Conservation (phyloP, 2,329 filamentous ascomycete genomes). For the Venturia pyrina region DNA sequence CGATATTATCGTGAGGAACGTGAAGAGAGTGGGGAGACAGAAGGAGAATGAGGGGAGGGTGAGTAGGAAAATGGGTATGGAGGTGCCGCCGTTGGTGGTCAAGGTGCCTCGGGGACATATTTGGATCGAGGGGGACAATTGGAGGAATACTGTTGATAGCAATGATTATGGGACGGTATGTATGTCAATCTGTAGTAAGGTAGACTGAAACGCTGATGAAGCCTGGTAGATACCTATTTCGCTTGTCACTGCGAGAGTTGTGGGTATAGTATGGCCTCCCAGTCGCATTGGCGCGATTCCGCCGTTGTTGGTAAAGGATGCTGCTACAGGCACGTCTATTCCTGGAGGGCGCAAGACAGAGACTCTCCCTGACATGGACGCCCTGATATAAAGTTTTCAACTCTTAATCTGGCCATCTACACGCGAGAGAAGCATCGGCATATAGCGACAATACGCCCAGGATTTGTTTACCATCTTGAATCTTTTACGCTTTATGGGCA, state of each 20-base stretch:
- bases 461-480: not conserved
- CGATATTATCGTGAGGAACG: constrained; percentile 58
- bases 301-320: not conserved
- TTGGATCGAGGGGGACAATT: constrained; percentile 90
- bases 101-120: constrained; percentile 74
- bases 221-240: constrained; percentile 8
- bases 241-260: constrained; percentile 9
- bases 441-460: not conserved
- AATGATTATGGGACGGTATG: constrained; percentile 72
- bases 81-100: constrained; percentile 24
- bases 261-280: constrained; percentile 11
- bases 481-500: not conserved
- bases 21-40: constrained; percentile 22
- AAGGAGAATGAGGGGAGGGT: constrained; percentile 32
- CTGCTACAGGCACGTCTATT: not conserved
- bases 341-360: not conserved
- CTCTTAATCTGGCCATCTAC: not conserved
- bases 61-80: constrained; percentile 29
- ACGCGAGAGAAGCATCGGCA: not conserved
- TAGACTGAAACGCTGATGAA: not conserved
- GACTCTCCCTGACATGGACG: not conserved
- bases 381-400: not conserved
- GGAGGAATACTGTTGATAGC: constrained; percentile 65
- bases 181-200: not conserved
- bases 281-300: constrained; percentile 2